Conservation (phyloP, 805 yeast genomes). For the Brettanomyces custersianus region DNA sequence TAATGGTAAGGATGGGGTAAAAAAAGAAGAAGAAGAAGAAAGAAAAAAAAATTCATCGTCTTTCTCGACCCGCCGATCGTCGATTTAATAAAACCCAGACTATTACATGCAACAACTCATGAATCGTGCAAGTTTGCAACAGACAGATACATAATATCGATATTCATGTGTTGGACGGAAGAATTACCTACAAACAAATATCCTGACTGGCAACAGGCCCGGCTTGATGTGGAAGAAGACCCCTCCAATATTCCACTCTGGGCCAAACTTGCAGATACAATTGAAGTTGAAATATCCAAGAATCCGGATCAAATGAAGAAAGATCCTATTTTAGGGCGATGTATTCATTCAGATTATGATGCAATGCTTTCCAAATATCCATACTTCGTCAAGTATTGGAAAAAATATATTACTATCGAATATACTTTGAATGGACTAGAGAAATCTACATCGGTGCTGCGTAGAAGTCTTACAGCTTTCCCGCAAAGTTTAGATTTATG, state of each 20-base stretch:
- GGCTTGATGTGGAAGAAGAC: conserved; percentile 11
- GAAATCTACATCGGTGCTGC: conserved; percentile 37
- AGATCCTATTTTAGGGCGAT: conserved; percentile 8
- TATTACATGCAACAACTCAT: no score
- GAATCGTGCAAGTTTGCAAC: no score
- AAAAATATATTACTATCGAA: conserved; percentile 44
- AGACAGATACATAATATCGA: no score
- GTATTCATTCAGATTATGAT: conserved; percentile 25
- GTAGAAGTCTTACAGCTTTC: conserved; percentile 36
- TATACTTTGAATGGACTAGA: conserved; percentile 48
- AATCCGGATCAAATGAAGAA: conserved; percentile 11
- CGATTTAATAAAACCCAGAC: no score
- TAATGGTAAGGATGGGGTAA: no score
- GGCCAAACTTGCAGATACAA: conserved; percentile 16
- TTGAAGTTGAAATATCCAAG: conserved; percentile 17
- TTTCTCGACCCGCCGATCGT: no score
- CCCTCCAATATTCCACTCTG: conserved; percentile 16
- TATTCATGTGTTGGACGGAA: no score
- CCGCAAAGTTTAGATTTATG: conserved; percentile 60
- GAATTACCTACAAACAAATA: no score
- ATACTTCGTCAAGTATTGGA: conserved; percentile 54
- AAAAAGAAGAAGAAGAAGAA: no score
- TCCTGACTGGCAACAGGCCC: neutral
- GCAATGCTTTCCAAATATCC: conserved; percentile 49
- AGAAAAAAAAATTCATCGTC: no score